These are phyloP conservation scores for Debaryomycetaceae sp. DNA, from an alignment of 1,139 yeast species.

Conservation along the genomic window DNA sequence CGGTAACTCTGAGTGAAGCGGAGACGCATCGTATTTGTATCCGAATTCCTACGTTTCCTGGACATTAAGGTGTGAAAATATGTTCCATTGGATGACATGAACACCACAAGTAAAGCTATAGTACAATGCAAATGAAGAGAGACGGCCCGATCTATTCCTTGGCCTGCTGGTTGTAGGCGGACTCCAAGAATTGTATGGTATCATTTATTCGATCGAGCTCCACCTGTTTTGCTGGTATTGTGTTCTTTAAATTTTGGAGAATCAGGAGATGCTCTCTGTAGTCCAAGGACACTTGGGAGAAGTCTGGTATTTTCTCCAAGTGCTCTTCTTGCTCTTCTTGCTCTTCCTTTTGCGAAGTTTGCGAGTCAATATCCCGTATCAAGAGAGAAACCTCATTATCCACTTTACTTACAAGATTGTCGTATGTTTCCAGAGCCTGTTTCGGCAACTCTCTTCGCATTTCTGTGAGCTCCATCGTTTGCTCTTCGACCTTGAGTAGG, in stretches of 20 bases:
- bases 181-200: constrained; percentile 29
- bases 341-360: constrained; percentile 3
- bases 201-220: constrained; percentile 30
- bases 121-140: neutral
- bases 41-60: too few relatives aligned
- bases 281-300: constrained; percentile 20
- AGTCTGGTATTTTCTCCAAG: constrained; percentile 10
- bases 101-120: neutral
- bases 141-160: constrained; percentile 2
- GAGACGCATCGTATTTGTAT: too few relatives aligned
- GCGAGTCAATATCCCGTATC: constrained; percentile 18
- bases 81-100: too few relatives aligned
- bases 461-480: constrained; percentile 50
- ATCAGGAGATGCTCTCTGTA: constrained; percentile 24
- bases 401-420: constrained; percentile 22
- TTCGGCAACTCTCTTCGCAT: constrained; percentile 53
- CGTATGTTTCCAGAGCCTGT: constrained; percentile 25
- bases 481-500: constrained; percentile 54
- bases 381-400: constrained; percentile 31
- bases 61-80: too few relatives aligned
- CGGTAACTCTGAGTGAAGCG: too few relatives aligned
- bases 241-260: constrained; percentile 23
- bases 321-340: constrained; percentile 6
- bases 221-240: constrained; percentile 30
- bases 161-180: constrained; percentile 11